phyloP scores from a whole-genome alignment of 2,329 filamentous ascomycete species.

The Pseudogymnoascus sp. region DNA sequence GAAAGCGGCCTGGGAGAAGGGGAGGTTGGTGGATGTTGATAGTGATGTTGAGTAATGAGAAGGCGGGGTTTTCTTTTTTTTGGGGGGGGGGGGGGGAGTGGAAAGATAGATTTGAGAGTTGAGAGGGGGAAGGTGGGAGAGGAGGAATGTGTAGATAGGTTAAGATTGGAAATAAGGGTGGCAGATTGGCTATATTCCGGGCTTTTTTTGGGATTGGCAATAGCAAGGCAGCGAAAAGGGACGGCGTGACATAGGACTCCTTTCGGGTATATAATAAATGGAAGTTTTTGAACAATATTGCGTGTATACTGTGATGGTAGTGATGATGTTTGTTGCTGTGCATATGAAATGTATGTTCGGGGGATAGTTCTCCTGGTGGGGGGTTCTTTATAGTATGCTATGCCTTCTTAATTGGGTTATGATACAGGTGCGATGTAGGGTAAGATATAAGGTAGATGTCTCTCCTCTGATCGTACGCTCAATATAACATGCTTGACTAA shows the following conservation, averaged over 20 bases:
- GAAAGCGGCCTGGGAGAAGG: constrained; percentile 35
- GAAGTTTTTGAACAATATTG: not conserved
- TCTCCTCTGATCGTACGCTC: not conserved
- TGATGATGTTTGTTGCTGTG: no score
- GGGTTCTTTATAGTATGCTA: not conserved
- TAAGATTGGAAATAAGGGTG: not conserved
- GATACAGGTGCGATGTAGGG: not conserved
- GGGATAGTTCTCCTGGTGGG: not conserved
- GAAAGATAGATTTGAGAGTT: not conserved
- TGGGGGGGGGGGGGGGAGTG: not conserved
- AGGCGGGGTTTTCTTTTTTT: not conserved
- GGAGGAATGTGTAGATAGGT: not conserved
- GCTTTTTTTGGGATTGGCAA: not conserved
- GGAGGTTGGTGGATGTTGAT: constrained; percentile 31
- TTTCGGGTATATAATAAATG: constrained; percentile 7
- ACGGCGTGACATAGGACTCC: not conserved
- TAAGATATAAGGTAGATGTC: not conserved
- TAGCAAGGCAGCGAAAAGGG: not conserved
- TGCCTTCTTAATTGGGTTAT: not conserved
- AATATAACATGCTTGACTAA: no score
- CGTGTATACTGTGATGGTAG: no score
- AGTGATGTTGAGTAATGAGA: not conserved
- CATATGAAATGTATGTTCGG: no score
- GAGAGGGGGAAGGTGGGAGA: not conserved
- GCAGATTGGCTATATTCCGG: not conserved